These are phyloP conservation scores for Edhazardia aedis DNA, from an alignment of 371 early-diverging fungal genomes.

Conservation along the genomic window DNA sequence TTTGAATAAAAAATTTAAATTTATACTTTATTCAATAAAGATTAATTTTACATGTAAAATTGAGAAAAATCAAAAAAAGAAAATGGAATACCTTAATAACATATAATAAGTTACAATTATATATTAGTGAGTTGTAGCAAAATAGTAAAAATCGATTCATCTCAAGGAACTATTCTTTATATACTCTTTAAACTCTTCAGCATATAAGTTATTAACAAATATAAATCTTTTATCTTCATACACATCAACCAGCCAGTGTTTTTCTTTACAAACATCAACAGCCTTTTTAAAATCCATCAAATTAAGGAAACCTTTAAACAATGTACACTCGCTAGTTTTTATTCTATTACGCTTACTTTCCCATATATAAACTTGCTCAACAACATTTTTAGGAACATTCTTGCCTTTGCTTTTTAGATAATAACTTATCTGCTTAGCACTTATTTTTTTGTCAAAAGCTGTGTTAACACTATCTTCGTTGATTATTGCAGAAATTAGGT, in stretches of 20 bases:
- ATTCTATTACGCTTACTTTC: conserved; percentile 40
- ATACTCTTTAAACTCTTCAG: no score
- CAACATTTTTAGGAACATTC: conserved; percentile 21
- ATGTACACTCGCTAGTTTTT: conserved; percentile 13
- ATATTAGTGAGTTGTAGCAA: no score
- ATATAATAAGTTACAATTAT: no score
- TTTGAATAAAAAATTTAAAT: no score
- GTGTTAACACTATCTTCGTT: conserved; percentile 37
- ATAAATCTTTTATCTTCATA: conserved; percentile 34
- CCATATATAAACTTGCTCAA: conserved; percentile 41
- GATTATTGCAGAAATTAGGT: conserved; percentile 33
- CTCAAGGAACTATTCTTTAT: no score
- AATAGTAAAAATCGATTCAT: no score
- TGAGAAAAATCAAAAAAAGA: no score
- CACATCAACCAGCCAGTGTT: conserved; percentile 14
- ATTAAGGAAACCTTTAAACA: conserved; percentile 40
- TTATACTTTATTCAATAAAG: no score
- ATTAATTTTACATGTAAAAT: no score
- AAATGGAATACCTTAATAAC: no score
- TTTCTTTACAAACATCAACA: conserved; percentile 23
- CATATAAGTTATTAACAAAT: no score
- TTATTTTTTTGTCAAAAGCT: conserved; percentile 42
- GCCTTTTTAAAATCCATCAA: conserved; percentile 35
- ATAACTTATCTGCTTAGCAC: conserved; percentile 37
- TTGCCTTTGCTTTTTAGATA: conserved; percentile 23